Evolutionary conservation across 345 rosid genomes (phyloP).

Genomic region (Tarenaya hassleriana): DNA sequence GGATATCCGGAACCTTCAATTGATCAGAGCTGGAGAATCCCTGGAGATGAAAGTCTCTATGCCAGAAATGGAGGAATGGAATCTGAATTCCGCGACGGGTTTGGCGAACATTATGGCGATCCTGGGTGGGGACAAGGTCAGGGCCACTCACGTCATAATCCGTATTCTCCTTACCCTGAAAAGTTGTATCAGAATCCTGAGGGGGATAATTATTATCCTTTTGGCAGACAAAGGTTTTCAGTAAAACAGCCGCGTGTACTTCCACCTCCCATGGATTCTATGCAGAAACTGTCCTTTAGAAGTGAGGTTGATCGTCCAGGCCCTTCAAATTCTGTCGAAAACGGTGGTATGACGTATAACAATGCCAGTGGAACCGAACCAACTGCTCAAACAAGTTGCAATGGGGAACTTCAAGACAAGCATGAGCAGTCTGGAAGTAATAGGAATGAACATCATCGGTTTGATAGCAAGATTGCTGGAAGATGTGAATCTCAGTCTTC

Average conservation of each 20-base stretch:
- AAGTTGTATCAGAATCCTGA: slow-evolving; percentile 54
- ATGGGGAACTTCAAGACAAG: slow-evolving; percentile 40
- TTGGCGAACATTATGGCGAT: slow-evolving; percentile 62
- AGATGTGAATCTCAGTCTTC: slow-evolving; percentile 94
- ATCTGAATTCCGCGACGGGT: slow-evolving; percentile 59
- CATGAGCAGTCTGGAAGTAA: slow-evolving; percentile 31
- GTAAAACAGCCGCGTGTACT: slow-evolving; percentile 89
- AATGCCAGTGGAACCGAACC: slow-evolving; percentile 40
- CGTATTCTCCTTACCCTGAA: slow-evolving; percentile 52
- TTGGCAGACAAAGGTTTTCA: slow-evolving; percentile 73
- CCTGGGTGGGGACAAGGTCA: slow-evolving; percentile 58
- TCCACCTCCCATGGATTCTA: slow-evolving; percentile 65
- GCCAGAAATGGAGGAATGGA: slow-evolving; percentile 53
- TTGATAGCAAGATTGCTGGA: slow-evolving; percentile 40
- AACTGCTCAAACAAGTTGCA: slow-evolving; percentile 38
- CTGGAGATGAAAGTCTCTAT: slow-evolving; percentile 60
- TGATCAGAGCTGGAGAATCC: slow-evolving; percentile 74
- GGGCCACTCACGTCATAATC: slow-evolving; percentile 37
- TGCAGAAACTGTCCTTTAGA: slow-evolving; percentile 53
- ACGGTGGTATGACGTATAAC: slow-evolving; percentile 34
- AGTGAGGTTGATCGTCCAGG: slow-evolving; percentile 48
- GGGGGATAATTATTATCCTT: slow-evolving; percentile 59
- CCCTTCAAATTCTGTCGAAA: slow-evolving; percentile 46
- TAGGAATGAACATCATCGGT: slow-evolving; percentile 34
- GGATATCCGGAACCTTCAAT: slow-evolving; percentile 47